Base-by-base conservation (phyloP, 768 basidiomycete genomes). In the Kwoniella sp. region DNA sequence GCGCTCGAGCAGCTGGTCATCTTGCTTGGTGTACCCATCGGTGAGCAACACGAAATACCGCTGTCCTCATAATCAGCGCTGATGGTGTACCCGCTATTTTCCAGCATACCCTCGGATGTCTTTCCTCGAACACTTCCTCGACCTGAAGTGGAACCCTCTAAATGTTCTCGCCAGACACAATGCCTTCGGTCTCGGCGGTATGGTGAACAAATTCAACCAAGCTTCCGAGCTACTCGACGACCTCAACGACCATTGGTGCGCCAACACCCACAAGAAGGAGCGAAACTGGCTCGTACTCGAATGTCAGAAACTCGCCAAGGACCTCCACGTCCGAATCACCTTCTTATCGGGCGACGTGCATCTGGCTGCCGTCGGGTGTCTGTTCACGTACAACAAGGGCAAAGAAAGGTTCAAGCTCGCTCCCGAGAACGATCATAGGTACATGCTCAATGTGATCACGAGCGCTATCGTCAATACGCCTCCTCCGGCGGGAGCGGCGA, bases 311-410 rank as follows among this genome's bases (percentile, higher is more conserved):
- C 84, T 92, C 67, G 89, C 93, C 0, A 79, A 82, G 50, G 79
- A 81, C 54, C 87, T 86, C 79, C 83, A 85, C 28, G 79, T 89
- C 30, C 86, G 96, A 28, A 84, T 99, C n/a, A 86, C 88, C 0
- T 93, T 94, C 80, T 74, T 98, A 20, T 89, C 89, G 0, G 96
- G 96, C 2, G 94, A 99, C 78, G 95, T 97, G 15, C 95, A 97
- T 76, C 90, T 90, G 71, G 90, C 90, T 0, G 90, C 91, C 0
- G 90, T 93, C 0, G 90, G 77, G n/a, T 71, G 76, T 68, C 45
- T 74, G 23, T 70, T 77, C 51, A 72, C 73, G 5, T 67, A 68
- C 30, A 66, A 65, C 51, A 61, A 69, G 59, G 55, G 65, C 15
- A 58, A 67, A 28, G 70, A 71, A 53, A 50, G 65, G 55, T 26